Conservation (phyloP, 257 asterid species). For the Rubia yunnanensis region DNA sequence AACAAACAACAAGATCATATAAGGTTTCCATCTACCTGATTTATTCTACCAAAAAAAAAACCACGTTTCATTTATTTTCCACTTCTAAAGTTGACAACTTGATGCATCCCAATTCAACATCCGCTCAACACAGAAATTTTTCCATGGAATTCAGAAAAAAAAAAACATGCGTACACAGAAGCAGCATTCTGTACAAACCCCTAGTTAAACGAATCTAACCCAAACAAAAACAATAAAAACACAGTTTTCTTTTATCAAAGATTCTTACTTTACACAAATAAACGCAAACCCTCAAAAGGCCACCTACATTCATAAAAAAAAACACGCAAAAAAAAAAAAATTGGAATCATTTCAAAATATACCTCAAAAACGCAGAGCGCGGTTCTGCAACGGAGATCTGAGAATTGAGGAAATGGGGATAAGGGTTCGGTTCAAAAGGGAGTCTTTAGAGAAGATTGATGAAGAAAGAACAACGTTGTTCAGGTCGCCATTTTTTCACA, state of each 20-base stretch:
- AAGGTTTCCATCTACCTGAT: neutral
- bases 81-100: neutral
- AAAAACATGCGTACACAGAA: neutral
- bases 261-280: neutral
- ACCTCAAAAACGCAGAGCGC: constrained; percentile 11
- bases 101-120: neutral
- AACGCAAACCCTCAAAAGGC: neutral
- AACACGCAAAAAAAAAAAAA: neutral
- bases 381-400: constrained; percentile 2
- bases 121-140: too few species aligned
- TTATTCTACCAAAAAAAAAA: neutral
- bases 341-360: constrained; percentile 11
- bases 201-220: neutral
- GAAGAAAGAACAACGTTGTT: neutral
- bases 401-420: neutral
- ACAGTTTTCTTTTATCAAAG: neutral
- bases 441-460: neutral
- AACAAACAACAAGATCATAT: neutral
- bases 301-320: neutral
- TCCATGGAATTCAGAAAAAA: neutral
- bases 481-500: constrained; percentile 6
- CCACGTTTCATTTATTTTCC: neutral
- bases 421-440: neutral
- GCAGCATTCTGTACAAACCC: neutral
- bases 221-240: neutral